phyloP scores from a whole-genome alignment of 106 monocot species.

The Triglochin maritima region DNA sequence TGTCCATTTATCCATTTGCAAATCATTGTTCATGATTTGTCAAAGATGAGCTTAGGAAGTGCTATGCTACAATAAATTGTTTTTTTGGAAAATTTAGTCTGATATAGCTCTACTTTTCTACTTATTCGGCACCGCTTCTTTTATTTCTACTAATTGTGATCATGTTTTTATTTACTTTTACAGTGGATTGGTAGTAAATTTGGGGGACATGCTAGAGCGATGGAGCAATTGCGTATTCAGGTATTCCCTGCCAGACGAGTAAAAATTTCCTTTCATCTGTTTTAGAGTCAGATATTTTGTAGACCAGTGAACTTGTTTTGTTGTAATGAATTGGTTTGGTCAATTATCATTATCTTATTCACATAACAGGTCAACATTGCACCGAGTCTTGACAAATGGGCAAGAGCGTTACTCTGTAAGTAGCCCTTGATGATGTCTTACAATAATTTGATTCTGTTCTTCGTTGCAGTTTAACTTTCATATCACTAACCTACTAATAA shows the following conservation, averaged over 20 bases:
- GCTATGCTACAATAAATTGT: too few species aligned
- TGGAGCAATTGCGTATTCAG: conserved; percentile 94
- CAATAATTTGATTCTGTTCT: not conserved
- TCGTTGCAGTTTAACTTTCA: not conserved
- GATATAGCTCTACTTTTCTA: not conserved
- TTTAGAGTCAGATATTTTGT: too few species aligned
- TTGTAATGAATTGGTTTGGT: too few species aligned
- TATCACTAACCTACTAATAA: too few species aligned
- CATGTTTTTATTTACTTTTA: not conserved
- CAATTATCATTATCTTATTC: not conserved
- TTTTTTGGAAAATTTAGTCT: too few species aligned
- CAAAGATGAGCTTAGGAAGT: too few species aligned
- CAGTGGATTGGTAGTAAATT: conserved; percentile 90
- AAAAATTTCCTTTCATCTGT: too few species aligned
- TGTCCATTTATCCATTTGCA: too few species aligned
- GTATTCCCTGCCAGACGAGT: conserved; percentile 16
- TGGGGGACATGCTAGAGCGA: conserved; percentile 97
- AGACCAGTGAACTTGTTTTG: too few species aligned
- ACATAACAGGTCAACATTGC: conserved; percentile 69
- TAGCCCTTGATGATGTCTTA: not conserved
- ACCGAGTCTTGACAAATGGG: conserved; percentile 54
- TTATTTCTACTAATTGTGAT: not conserved
- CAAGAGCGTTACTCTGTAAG: conserved; percentile 83
- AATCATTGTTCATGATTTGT: too few species aligned
- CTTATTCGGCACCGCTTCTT: not conserved